phyloP scores from a whole-genome alignment of 768 basidiomycete genomes.

The Holtermanniella nyarrowii region DNA sequence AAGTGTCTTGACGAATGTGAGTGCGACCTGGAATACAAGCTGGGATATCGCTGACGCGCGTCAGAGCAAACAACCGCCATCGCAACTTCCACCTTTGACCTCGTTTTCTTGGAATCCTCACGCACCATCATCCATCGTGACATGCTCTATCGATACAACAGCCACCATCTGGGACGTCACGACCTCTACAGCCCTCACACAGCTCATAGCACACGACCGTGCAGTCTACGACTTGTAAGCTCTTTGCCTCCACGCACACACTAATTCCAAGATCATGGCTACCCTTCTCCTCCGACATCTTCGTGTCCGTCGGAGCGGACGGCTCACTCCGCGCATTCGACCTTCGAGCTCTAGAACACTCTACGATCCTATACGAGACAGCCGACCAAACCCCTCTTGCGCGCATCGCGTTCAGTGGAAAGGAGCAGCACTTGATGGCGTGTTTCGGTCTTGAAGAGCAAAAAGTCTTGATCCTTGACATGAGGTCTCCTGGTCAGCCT shows the following conservation, averaged over 20 bases:
- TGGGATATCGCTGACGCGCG: not conserved
- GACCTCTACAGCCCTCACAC: slow-evolving; percentile 83
- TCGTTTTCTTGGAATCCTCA: slow-evolving; percentile 98
- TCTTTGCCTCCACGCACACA: not conserved
- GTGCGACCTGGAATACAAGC: not conserved
- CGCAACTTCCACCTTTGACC: slow-evolving; percentile 78
- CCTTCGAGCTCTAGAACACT: slow-evolving; percentile 89
- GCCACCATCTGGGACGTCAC: slow-evolving; percentile 99
- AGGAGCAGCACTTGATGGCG: slow-evolving; percentile 73
- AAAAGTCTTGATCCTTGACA: slow-evolving; percentile 87
- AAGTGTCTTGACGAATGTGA: slow-evolving; percentile 38
- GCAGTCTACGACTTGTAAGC: slow-evolving; percentile 35
- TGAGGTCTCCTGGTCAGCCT: slow-evolving; percentile 90
- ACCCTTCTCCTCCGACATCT: slow-evolving; percentile 88
- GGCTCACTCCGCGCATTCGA: slow-evolving; percentile 95
- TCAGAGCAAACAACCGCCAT: slow-evolving; percentile 82
- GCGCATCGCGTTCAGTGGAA: slow-evolving; percentile 42
- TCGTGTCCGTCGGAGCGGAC: slow-evolving; percentile 96
- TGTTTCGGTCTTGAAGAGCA: slow-evolving; percentile 90
- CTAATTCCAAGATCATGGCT: slow-evolving; percentile 81
- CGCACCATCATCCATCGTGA: slow-evolving; percentile 79
- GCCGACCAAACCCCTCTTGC: slow-evolving; percentile 36
- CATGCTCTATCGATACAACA: slow-evolving; percentile 95
- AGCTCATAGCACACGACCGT: slow-evolving; percentile 92
- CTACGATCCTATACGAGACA: slow-evolving; percentile 89